These are phyloP conservation scores for Penicillium canescens DNA, from an alignment of 495 filamentous ascomycete genomes.

Conservation along the genomic window DNA sequence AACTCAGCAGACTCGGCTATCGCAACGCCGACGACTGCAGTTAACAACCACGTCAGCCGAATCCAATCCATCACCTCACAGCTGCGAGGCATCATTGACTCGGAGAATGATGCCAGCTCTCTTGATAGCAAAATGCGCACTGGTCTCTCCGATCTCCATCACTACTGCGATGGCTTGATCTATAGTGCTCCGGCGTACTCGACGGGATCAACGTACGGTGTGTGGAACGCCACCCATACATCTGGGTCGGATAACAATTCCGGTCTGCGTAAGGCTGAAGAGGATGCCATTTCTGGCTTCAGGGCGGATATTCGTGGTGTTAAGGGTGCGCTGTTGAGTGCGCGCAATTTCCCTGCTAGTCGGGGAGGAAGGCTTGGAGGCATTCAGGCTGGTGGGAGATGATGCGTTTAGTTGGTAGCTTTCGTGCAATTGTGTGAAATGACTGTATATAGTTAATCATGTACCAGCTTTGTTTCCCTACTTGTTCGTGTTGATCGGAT, in stretches of 20 bases:
- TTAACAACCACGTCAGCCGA: conserved; percentile 39
- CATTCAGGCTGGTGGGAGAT: conserved; percentile 17
- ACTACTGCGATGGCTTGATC: conserved; percentile 53
- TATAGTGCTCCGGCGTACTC: conserved; percentile 40
- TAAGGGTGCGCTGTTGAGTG: conserved; percentile 89
- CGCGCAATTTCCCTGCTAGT: conserved; percentile 62
- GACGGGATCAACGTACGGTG: conserved; percentile 32
- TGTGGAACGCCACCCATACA: conserved; percentile 27
- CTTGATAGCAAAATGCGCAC: conserved; percentile 46
- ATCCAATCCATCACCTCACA: conserved; percentile 52
- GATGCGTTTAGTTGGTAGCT: not conserved
- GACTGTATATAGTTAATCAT: not conserved
- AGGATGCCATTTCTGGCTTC: conserved; percentile 76
- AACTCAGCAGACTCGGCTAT: conserved; percentile 10
- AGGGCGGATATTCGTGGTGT: conserved; percentile 85
- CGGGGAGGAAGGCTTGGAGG: conserved; percentile 32
- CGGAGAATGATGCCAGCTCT: conserved; percentile 45
- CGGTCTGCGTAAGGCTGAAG: conserved; percentile 51
- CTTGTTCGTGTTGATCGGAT: too few species aligned
- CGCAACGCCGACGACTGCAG: conserved; percentile 26
- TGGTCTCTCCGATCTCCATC: conserved; percentile 46
- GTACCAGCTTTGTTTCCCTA: too few species aligned
- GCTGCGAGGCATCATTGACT: conserved; percentile 52
- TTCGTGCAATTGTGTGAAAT: not conserved
- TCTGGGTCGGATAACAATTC: conserved; percentile 26